phyloP scores from a whole-genome alignment of 306 rosid species.

The Vigna hirtella region DNA sequence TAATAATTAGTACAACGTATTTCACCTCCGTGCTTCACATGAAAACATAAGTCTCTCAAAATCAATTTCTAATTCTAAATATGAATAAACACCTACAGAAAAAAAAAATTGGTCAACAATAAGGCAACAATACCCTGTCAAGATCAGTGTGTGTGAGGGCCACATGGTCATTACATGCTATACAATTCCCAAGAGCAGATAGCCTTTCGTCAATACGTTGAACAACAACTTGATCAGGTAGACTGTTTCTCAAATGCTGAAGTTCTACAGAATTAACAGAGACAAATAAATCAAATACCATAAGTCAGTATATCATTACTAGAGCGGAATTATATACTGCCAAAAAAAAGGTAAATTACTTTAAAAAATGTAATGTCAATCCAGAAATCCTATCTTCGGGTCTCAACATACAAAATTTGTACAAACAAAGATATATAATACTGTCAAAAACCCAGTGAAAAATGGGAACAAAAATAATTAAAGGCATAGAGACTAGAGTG shows the following conservation, averaged over 20 bases:
- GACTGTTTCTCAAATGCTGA: conserved; percentile 92
- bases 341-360: not conserved
- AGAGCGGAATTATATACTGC: not conserved
- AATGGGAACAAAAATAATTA: not conserved
- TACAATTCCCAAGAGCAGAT: conserved; percentile 93
- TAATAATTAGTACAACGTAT: not conserved
- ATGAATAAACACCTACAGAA: not conserved
- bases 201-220: conserved; percentile 91
- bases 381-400: conserved; percentile 1
- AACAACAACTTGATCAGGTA: conserved; percentile 89
- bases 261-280: conserved; percentile 64
- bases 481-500: conserved; percentile 8
- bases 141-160: conserved; percentile 97
- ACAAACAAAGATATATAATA: conserved; percentile 20
- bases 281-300: conserved; percentile 30
- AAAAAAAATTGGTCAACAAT: not conserved
- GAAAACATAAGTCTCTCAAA: conserved; percentile 1
- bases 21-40: conserved; percentile 1
- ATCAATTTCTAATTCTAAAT: conserved; percentile 16
- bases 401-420: not conserved
- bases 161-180: conserved; percentile 94
- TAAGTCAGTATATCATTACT: conserved; percentile 6
- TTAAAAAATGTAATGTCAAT: not conserved
- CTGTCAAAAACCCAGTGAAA: not conserved
- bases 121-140: conserved; percentile 65